Evolutionary conservation across 2,329 filamentous ascomycete species (phyloP), one percentile per base, ranked within the genome.

Genomic region (Xylaria sp.): DNA sequence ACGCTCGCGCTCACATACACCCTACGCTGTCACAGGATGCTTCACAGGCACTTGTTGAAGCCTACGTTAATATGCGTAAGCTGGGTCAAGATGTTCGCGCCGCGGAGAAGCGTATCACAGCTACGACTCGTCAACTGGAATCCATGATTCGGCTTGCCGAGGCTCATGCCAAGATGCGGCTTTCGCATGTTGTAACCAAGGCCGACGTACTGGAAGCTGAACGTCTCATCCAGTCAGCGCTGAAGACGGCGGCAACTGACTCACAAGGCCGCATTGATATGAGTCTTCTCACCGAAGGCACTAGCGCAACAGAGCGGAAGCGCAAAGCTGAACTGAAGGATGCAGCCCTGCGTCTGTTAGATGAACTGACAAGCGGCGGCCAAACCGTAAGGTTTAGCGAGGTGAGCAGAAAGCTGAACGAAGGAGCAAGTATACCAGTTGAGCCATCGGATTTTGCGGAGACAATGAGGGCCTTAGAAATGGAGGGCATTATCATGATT

Each of bases 161-260:
- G 84, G 96, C 94, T 0, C 97, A 99, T 81, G 97, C 96, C 59
- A 98, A 98, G 82, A 99, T 99, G 97, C 92, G 96, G 3, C 88
- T 99, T 5, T 89, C 92, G 0, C 80, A 85, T 2, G 88, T 86
- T 15, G 96, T 99, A 51, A 94, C 92, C 0, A 89, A 87, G 33
- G 87, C 88, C 58, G 97, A 99, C 77, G 97, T 99, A 6, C 84
- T 89, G 59, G 96, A 99, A 83, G 94, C 96, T 0, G 93, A 97
- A 56, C 91, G 96, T 12, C 86, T 99, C 51, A 99, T 99, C 81
- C 94, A 95, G 77, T 92, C 91, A 0, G 96, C 97, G 0, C 89
- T 99, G 78, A 98, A 98, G 86, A 97, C 97, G 72, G 93, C 95
- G 0, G 96, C 96, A n/a, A 99, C 97, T 0, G 97, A 99, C 79